Conservation (phyloP, 2,329 filamentous ascomycete species). For the Akanthomyces muscarius region DNA sequence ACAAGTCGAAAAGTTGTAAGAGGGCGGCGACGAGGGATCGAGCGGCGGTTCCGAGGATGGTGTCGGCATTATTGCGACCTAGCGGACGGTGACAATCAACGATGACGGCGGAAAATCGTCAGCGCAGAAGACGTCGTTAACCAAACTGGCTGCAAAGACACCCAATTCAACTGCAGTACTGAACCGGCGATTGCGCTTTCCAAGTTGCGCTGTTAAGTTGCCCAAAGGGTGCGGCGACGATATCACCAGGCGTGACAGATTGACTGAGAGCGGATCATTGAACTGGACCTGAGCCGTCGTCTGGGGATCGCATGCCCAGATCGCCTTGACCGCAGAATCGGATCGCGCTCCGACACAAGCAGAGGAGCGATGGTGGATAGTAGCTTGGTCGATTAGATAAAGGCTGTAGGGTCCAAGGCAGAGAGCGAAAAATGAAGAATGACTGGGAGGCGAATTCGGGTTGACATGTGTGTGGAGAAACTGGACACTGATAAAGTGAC, state of each 20-base stretch:
- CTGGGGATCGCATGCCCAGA: slow-evolving; percentile 19
- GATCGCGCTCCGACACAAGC: neutral
- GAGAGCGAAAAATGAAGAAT: slow-evolving; percentile 3
- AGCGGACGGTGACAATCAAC: slow-evolving; percentile 20
- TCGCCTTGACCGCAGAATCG: neutral
- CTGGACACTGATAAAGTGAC: neutral
- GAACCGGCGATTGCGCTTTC: neutral
- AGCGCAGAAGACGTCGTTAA: neutral
- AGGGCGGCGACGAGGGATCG: slow-evolving; percentile 34
- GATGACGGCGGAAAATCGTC: slow-evolving; percentile 7
- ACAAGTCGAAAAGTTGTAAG: slow-evolving; percentile 39
- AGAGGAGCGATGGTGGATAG: slow-evolving; percentile 4
- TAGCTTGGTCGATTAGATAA: neutral
- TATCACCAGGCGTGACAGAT: slow-evolving; percentile 13
- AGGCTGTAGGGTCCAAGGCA: neutral
- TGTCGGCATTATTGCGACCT: slow-evolving; percentile 39
- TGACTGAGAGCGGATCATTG: slow-evolving; percentile 5
- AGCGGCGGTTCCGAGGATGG: slow-evolving; percentile 41
- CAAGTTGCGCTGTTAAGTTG: neutral
- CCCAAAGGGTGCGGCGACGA: neutral
- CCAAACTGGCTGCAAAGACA: neutral
- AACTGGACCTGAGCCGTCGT: slow-evolving; percentile 8
- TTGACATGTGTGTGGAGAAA: slow-evolving; percentile 17
- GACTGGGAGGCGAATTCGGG: slow-evolving; percentile 16
- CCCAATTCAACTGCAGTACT: neutral